phyloP scores from a whole-genome alignment of 345 rosid species.

The Angophora floribunda region DNA sequence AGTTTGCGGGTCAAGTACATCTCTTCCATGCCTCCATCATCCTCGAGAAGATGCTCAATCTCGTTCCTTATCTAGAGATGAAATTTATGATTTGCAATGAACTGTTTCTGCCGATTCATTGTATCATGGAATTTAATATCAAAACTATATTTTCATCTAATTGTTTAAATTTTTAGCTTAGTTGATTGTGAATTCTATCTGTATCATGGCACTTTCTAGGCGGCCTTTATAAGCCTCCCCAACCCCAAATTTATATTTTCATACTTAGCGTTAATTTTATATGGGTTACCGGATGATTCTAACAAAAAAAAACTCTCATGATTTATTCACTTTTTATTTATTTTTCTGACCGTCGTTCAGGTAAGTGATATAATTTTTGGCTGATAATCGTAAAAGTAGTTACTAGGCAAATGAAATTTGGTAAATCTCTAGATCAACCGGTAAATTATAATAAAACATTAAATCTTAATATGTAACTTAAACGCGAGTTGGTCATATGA shows the following conservation, averaged over 20 bases:
- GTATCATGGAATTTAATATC: neutral
- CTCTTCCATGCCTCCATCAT: constrained; percentile 37
- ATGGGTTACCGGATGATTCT: neutral
- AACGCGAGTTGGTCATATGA: neutral
- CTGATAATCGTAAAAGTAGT: neutral
- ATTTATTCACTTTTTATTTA: neutral
- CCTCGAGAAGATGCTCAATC: constrained; percentile 36
- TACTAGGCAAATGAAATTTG: neutral
- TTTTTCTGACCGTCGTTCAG: neutral
- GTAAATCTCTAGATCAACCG: neutral
- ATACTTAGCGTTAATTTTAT: neutral
- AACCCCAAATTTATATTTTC: neutral
- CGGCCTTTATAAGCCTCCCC: neutral
- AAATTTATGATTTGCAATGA: neutral
- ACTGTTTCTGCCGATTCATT: neutral
- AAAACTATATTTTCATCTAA: neutral
- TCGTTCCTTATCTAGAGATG: constrained; percentile 26
- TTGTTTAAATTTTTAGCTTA: neutral
- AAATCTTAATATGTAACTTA: neutral
- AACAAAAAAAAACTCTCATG: neutral
- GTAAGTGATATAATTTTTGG: neutral
- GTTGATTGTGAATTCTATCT: neutral
- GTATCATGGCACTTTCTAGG: neutral
- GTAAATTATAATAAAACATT: neutral
- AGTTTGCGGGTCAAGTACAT: constrained; percentile 27